Conservation (phyloP, 306 rosid species). For the Neltuma alba region DNA sequence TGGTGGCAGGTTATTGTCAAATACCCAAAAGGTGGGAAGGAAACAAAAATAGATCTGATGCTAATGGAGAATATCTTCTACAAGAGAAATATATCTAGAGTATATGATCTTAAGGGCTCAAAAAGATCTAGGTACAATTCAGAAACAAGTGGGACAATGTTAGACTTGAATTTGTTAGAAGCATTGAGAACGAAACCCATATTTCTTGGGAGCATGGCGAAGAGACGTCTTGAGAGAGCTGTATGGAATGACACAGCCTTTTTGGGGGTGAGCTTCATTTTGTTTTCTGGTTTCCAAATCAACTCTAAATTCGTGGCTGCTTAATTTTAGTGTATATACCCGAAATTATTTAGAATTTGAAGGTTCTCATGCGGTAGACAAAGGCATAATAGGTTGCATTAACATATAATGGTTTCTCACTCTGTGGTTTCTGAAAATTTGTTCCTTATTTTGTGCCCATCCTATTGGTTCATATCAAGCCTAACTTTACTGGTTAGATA, state of each 20-base stretch:
- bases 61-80: conserved; percentile 77
- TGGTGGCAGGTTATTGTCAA: conserved; percentile 59
- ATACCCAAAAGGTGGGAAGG: conserved; percentile 70
- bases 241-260: conserved; percentile 76
- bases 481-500: not conserved
- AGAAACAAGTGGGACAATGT: conserved; percentile 55
- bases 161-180: conserved; percentile 74
- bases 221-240: conserved; percentile 71
- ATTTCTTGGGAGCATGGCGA: conserved; percentile 74
- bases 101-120: conserved; percentile 78
- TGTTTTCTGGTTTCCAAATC: not conserved
- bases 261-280: conserved; percentile 56
- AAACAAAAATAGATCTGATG: conserved; percentile 72
- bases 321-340: not conserved
- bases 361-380: not conserved
- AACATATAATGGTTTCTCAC: not conserved
- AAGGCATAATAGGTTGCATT: not conserved
- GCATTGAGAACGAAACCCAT: conserved; percentile 66
- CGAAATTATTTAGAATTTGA: not conserved
- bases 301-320: not conserved
- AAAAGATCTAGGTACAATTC: conserved; percentile 64
- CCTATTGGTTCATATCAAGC: not conserved
- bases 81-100: conserved; percentile 58
- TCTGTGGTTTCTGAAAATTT: not conserved
- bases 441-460: not conserved